Percentiles rank a stretch among this genome's conserved stretches.
phyloP scores from a whole-genome alignment of 495 filamentous ascomycete genomes.

The Opeltia flavorubescens region DNA sequence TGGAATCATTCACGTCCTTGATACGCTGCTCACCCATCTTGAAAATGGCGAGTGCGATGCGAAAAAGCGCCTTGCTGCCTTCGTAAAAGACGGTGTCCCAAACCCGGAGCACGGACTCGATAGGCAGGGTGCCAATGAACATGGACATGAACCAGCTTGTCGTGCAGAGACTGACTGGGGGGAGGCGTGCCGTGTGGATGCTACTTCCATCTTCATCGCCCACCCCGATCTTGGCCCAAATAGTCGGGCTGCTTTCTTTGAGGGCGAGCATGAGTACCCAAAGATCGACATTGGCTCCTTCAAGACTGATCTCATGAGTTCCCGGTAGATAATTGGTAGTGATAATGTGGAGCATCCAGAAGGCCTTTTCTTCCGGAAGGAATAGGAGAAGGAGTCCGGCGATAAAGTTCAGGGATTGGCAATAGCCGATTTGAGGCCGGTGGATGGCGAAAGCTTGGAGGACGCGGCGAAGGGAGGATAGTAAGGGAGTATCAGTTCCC shows the following conservation, averaged over 20 bases:
- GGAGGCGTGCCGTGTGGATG: slow-evolving; percentile 40
- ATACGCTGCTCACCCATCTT: slow-evolving; percentile 80
- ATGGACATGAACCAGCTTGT: slow-evolving; percentile 99
- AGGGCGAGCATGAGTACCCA: slow-evolving; percentile 81
- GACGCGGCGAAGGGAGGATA: slow-evolving; percentile 68
- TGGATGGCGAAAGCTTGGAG: slow-evolving; percentile 81
- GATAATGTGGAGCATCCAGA: slow-evolving; percentile 89
- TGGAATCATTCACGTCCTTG: slow-evolving; percentile 64
- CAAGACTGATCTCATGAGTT: slow-evolving; percentile 82
- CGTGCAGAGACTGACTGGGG: slow-evolving; percentile 81
- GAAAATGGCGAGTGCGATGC: slow-evolving; percentile 82
- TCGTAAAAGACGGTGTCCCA: slow-evolving; percentile 97
- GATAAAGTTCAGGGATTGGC: slow-evolving; percentile 92
- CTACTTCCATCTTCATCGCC: slow-evolving; percentile 28
- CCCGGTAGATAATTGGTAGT: slow-evolving; percentile 78
- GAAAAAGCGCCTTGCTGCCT: slow-evolving; percentile 88
- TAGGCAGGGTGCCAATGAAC: slow-evolving; percentile 83
- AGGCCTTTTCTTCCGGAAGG: slow-evolving; percentile 79
- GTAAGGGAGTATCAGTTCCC: slow-evolving; percentile 52
- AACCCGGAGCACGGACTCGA: slow-evolving; percentile 78
- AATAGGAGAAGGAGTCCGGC: slow-evolving; percentile 93
- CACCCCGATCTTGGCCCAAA: slow-evolving; percentile 77
- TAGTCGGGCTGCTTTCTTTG: slow-evolving; percentile 65
- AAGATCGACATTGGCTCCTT: slow-evolving; percentile 88
- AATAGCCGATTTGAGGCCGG: slow-evolving; percentile 84